A percentile compares a stretch with the other conserved stretches of the same genome.
These are phyloP conservation scores for Pyrus hybrid DNA, from an alignment of 331 rosid species.

Conservation along the genomic window DNA sequence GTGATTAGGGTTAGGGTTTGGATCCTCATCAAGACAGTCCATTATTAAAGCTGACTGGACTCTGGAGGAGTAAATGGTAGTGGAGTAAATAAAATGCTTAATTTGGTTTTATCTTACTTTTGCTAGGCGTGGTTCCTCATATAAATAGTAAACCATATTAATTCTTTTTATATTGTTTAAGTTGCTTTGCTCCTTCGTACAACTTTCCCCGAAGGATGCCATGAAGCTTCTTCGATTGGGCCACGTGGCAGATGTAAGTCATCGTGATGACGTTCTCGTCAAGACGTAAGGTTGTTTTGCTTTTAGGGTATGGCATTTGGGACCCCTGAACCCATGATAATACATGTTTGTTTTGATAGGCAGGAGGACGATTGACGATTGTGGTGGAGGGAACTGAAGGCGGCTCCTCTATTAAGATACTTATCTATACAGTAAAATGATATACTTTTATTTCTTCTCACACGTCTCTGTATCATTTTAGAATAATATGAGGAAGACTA, in stretches of 20 bases:
- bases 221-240: slow-evolving; percentile 28
- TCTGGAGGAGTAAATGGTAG: too few relatives aligned
- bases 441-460: too few relatives aligned
- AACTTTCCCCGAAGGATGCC: slow-evolving; percentile 34
- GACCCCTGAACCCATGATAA: not conserved
- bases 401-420: too few relatives aligned
- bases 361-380: not conserved
- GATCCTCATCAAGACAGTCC: not conserved
- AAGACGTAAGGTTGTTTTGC: not conserved
- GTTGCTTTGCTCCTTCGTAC: slow-evolving; percentile 25
- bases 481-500: too few relatives aligned
- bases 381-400: not conserved
- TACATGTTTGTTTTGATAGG: not conserved
- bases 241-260: slow-evolving; percentile 15
- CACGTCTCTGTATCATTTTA: too few relatives aligned
- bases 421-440: too few relatives aligned
- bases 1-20: slow-evolving; percentile 24
- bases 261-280: slow-evolving; percentile 24
- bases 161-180: not conserved
- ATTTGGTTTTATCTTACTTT: not conserved
- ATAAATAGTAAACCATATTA: not conserved
- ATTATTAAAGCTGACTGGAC: not conserved
- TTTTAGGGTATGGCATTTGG: not conserved
- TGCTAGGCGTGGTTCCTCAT: not conserved
- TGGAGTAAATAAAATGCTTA: too few relatives aligned